A percentile compares a stretch with the other conserved stretches of the same genome.
Evolutionary conservation across 106 monocot genomes (phyloP).

Genomic region (Allium fistulosum): DNA sequence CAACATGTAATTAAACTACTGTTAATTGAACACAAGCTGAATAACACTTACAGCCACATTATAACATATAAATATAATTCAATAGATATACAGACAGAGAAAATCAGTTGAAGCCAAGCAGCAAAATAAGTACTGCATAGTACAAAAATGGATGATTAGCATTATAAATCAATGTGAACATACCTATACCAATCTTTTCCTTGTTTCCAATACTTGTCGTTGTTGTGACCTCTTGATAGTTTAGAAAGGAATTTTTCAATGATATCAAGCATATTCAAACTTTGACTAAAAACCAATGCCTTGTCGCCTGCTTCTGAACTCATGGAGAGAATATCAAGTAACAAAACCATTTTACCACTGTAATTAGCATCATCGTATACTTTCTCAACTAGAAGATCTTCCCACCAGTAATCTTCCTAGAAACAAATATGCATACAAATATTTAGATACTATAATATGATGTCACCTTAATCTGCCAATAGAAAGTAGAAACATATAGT

Average conservation of each 20-base stretch:
- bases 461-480: too few relatives aligned
- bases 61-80: too few relatives aligned
- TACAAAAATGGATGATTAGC: not conserved
- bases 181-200: constrained; percentile 99
- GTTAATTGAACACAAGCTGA: too few relatives aligned
- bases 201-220: constrained; percentile 87
- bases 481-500: too few relatives aligned
- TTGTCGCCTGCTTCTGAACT: constrained; percentile 86
- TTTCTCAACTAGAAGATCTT: constrained; percentile 60
- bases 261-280: constrained; percentile 81
- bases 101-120: not conserved
- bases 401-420: constrained; percentile 88
- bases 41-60: too few relatives aligned
- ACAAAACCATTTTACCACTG: constrained; percentile 96
- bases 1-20: too few relatives aligned
- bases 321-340: constrained; percentile 88
- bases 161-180: not conserved
- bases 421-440: not conserved
- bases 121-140: not conserved
- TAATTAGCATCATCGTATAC: constrained; percentile 66
- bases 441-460: too few relatives aligned
- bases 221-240: constrained; percentile 40
- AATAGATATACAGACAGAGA: not conserved
- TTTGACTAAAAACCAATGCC: constrained; percentile 90
- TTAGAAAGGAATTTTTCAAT: constrained; percentile 84